phyloP scores from a whole-genome alignment of 768 basidiomycete genomes.

The Mrakia hoshinonis region DNA sequence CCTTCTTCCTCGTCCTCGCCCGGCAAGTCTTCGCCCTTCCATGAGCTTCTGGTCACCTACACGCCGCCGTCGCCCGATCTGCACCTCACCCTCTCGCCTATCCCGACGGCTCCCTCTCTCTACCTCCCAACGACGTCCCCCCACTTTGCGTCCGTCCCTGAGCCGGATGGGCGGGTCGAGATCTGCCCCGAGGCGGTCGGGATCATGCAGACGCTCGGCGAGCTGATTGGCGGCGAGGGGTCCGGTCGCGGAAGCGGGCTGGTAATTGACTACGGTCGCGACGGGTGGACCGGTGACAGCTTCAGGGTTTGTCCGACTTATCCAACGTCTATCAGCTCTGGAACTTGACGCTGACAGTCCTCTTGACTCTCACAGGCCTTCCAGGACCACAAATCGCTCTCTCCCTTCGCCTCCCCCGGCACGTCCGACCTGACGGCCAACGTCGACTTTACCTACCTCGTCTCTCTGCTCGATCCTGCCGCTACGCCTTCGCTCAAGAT shows the following conservation, averaged over 20 bases:
- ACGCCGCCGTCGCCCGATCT: constrained; percentile 19
- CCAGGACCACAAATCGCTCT: constrained; percentile 68
- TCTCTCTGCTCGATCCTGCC: constrained; percentile 50
- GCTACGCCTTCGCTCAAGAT: constrained; percentile 25
- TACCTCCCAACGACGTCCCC: constrained; percentile 48
- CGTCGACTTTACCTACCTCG: constrained; percentile 82
- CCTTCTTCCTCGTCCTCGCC: background rate
- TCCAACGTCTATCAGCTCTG: background rate
- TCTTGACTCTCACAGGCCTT: constrained; percentile 57
- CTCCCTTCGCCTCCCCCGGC: constrained; percentile 75
- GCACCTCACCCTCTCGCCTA: constrained; percentile 25
- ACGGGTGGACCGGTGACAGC: constrained; percentile 58
- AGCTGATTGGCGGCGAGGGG: constrained; percentile 46
- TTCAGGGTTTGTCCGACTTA: constrained; percentile 59
- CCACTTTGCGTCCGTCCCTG: constrained; percentile 59
- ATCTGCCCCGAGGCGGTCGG: constrained; percentile 65
- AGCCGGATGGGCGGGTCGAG: constrained; percentile 62
- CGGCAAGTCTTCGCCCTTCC: background rate
- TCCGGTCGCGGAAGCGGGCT: constrained; percentile 50
- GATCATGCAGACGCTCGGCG: constrained; percentile 59
- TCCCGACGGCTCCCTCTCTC: background rate
- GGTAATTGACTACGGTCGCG: constrained; percentile 81
- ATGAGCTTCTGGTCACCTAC: constrained; percentile 27
- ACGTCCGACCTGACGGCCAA: constrained; percentile 90
- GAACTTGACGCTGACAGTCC: background rate